phyloP scores from a whole-genome alignment of 2,329 filamentous ascomycete species.

The Coniochaeta sp. region DNA sequence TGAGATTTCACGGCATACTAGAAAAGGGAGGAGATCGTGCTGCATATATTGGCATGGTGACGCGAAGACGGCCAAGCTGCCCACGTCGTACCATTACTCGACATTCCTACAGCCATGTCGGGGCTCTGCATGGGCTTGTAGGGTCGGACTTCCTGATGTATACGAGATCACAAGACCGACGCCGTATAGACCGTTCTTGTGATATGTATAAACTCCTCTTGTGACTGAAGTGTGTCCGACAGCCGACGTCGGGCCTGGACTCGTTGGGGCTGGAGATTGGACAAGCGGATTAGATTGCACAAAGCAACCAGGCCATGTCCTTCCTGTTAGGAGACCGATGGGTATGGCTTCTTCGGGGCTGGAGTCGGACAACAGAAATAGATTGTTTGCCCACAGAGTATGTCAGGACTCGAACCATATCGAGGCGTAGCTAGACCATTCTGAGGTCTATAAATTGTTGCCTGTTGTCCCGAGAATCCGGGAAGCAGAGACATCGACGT shows the following conservation, averaged over 20 bases:
- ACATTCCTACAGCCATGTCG: background rate
- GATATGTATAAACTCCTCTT: background rate
- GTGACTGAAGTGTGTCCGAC: background rate
- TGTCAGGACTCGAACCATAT: background rate
- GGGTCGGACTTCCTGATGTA: background rate
- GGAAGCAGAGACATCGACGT: background rate
- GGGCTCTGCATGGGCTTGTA: background rate
- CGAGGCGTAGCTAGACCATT: background rate
- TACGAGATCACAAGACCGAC: background rate
- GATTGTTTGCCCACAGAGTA: background rate
- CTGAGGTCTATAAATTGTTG: background rate
- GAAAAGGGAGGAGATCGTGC: background rate
- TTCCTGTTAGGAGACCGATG: background rate
- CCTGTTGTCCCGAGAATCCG: background rate
- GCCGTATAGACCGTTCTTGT: background rate
- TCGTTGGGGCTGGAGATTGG: background rate
- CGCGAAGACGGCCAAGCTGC: background rate
- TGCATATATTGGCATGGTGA: background rate
- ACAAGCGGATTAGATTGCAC: background rate
- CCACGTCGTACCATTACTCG: background rate
- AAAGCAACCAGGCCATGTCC: background rate
- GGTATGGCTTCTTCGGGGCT: background rate
- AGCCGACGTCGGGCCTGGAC: background rate
- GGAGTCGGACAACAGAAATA: background rate
- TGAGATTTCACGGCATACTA: background rate